A percentile compares a stretch with the other conserved stretches of the same genome.
Conservation (phyloP, 257 asterid genomes). For the Fraxinus cuspidata region DNA sequence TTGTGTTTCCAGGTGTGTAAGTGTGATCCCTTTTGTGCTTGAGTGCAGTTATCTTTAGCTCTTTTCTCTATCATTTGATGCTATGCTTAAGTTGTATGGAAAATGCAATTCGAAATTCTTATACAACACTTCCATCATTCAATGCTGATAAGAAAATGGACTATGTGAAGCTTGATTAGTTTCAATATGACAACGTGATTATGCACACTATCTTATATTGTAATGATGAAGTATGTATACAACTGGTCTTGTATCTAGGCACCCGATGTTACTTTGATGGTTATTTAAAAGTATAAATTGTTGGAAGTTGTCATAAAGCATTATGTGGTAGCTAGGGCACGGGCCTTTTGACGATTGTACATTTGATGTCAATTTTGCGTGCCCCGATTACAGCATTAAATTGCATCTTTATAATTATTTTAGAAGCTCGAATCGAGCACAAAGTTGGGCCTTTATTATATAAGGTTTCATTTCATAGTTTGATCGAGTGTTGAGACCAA, state of each 20-base stretch:
- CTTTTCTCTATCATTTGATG: not conserved
- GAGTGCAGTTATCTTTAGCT: constrained; percentile 6
- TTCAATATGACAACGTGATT: not conserved
- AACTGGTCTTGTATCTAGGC: not conserved
- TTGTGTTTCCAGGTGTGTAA: not conserved
- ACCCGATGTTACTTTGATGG: constrained; percentile 1
- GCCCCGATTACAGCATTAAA: not conserved
- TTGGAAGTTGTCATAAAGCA: not conserved
- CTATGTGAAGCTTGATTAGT: not conserved
- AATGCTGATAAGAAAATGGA: constrained; percentile 12
- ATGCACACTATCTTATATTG: not conserved
- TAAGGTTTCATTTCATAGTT: not conserved
- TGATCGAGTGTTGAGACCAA: constrained; percentile 1
- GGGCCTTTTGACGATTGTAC: not conserved
- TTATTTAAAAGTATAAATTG: not conserved
- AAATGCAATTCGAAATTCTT: constrained; percentile 9
- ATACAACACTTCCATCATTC: not conserved
- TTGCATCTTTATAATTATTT: not conserved
- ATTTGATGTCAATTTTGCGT: not conserved
- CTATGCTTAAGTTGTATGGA: not conserved
- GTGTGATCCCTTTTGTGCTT: not conserved
- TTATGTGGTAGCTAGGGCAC: constrained; percentile 14
- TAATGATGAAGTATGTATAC: not conserved
- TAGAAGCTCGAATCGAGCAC: not conserved
- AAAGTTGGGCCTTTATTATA: not conserved